These are phyloP conservation scores for Blumeria hordei DNA, from an alignment of 2,329 filamentous ascomycete species.

Conservation along the genomic window DNA sequence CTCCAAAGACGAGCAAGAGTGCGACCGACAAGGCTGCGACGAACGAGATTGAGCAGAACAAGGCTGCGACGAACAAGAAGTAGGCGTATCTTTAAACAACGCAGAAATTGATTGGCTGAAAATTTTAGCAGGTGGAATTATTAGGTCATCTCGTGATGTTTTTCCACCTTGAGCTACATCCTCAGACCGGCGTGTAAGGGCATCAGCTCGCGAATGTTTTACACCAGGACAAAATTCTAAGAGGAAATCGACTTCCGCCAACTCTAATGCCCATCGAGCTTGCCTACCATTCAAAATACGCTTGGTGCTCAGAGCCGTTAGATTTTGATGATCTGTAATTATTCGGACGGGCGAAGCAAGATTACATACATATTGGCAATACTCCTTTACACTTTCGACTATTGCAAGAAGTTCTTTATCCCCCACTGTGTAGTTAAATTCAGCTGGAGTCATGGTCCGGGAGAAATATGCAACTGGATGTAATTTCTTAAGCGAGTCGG, in stretches of 20 bases:
- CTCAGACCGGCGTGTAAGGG: not conserved
- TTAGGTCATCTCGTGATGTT: not conserved
- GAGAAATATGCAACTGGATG: not conserved
- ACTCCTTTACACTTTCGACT: not conserved
- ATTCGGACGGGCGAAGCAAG: not conserved
- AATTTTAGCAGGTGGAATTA: not conserved
- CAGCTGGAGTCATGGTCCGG: not conserved
- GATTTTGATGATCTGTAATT: not conserved
- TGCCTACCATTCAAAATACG: not conserved
- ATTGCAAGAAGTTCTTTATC: constrained; percentile 1
- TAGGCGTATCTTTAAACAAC: not conserved
- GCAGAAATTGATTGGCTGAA: not conserved
- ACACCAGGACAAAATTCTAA: not conserved
- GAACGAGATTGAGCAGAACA: too few species aligned
- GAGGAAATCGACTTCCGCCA: not conserved
- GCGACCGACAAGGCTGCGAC: not conserved
- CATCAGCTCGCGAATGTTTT: not conserved
- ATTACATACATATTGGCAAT: not conserved
- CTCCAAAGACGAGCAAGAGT: not conserved
- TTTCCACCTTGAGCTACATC: not conserved
- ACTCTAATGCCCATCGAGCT: not conserved
- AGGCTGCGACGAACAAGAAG: too few species aligned
- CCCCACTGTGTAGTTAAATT: not conserved
- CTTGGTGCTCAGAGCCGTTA: not conserved
- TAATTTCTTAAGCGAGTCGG: not conserved